Base-by-base conservation (phyloP, 495 filamentous ascomycete genomes). In the Acidiella bohemica region DNA sequence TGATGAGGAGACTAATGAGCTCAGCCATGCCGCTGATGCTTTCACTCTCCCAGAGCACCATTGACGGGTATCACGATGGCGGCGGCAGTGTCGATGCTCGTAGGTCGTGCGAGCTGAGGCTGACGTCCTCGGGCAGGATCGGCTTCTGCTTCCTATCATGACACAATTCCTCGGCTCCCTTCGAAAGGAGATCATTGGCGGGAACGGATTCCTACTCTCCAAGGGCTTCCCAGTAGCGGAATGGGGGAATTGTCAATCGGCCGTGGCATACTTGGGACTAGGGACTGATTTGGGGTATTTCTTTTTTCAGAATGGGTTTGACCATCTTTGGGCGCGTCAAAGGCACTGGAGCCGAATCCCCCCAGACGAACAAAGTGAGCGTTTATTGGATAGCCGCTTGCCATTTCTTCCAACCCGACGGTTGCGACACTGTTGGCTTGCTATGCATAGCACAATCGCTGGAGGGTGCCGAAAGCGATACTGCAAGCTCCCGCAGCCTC, bases 301-400 rank as follows among this genome's bases (percentile, higher is more conserved):
- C 44, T 70, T 88, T 26, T 80, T 74, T 22, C 85, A 93, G 53
- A 93, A 93, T 62, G 73, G 76, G 11, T 72, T 72, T 32, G 85
- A 85, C 16, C 85, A 93, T 93, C 11, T 68, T 93, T 10, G 85
- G 85, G 1, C 85, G 93, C 57, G 85, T 93, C 55, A 84, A 93
- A 60, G 82, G 92, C 59, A 66, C 90, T 6, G 81, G 83, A 26
- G 85, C 88, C 41, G 81, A 93, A 59, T 61, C 79, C 22, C 77
- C 69, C 7, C 72, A 83, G 58, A 88, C 81, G 46, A 78, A 93
- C 59, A 73, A 73, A 41, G 84, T 93, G 18, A 72, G 85, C 34
- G 92, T 93, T 57, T 93, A 93, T 61, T 70, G 84, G 39, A 93
- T 84, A 1, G 81, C 84, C 39, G 85, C 85, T 19, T 68, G 82